A percentile compares a stretch with the other conserved stretches of the same genome.
phyloP scores from a whole-genome alignment of 2,329 filamentous ascomycete species.

The Fusarium subtropicale region DNA sequence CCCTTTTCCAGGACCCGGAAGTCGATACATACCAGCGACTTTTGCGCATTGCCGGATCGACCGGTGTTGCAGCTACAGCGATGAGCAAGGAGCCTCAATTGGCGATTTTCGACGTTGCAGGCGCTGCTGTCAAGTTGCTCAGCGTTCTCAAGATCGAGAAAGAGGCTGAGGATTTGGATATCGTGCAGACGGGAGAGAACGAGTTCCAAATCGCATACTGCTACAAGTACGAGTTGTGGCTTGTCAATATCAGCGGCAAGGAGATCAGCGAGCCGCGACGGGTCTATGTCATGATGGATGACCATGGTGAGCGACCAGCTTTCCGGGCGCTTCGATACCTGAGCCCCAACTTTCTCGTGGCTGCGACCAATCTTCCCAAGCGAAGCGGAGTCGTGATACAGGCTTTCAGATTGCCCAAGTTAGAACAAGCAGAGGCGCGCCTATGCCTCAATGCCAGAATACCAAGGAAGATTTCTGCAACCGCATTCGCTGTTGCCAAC shows the following conservation, averaged over 20 bases:
- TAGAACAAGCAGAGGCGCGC: conserved; percentile 56
- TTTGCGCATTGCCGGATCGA: conserved; percentile 68
- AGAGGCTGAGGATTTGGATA: conserved; percentile 77
- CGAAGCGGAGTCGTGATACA: conserved; percentile 68
- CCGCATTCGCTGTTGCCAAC: conserved; percentile 80
- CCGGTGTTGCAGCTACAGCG: conserved; percentile 84
- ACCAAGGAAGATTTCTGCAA: conserved; percentile 76
- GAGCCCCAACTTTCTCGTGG: conserved; percentile 67
- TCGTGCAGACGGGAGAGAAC: conserved; percentile 69
- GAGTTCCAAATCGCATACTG: conserved; percentile 82
- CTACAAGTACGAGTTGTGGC: conserved; percentile 78
- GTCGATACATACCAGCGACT: conserved; percentile 70
- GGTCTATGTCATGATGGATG: conserved; percentile 68
- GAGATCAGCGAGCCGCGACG: conserved; percentile 60
- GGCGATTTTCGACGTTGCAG: conserved; percentile 76
- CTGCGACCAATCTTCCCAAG: conserved; percentile 69
- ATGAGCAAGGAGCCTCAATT: conserved; percentile 81
- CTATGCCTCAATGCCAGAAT: conserved; percentile 68
- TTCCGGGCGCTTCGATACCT: conserved; percentile 71
- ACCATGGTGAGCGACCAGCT: conserved; percentile 60
- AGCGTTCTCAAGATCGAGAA: conserved; percentile 63
- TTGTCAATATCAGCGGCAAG: conserved; percentile 67
- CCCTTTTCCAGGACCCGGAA: conserved; percentile 63
- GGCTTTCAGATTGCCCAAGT: conserved; percentile 64
- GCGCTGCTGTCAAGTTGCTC: conserved; percentile 59